Percentiles rank a stretch among this genome's conserved stretches.
phyloP scores from a whole-genome alignment of 345 rosid genomes.

The Gossypium ekmanianum region DNA sequence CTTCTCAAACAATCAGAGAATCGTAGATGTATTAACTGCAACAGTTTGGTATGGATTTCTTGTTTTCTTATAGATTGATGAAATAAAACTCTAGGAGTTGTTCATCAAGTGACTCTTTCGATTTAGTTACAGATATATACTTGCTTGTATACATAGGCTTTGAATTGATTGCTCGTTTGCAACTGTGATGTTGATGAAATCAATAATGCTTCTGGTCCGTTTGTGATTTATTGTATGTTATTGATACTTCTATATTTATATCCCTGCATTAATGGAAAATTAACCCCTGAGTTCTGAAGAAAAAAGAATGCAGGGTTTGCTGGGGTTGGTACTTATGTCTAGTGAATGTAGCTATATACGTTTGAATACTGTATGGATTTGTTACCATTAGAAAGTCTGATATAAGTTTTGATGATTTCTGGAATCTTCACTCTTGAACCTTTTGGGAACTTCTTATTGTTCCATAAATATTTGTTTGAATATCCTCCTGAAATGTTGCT shows the following conservation, averaged over 20 bases:
- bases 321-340: background rate
- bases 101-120: background rate
- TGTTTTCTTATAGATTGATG: conserved; percentile 4
- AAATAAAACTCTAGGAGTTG: background rate
- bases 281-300: background rate
- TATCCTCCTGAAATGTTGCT: background rate
- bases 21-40: conserved; percentile 89
- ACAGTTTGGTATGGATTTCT: conserved; percentile 59
- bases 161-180: background rate
- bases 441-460: background rate
- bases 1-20: conserved; percentile 86
- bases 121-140: background rate
- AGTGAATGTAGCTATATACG: background rate
- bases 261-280: background rate
- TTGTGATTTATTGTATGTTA: background rate
- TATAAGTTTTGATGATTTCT: background rate
- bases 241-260: conserved; percentile 6
- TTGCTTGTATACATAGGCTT: background rate
- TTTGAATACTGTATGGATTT: background rate
- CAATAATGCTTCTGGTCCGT: background rate
- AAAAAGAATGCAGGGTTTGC: background rate
- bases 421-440: background rate
- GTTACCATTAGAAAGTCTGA: background rate
- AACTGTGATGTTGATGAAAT: background rate
- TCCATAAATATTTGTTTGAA: background rate